Evolutionary conservation across 2,329 filamentous ascomycete species (phyloP), one percentile per base, ranked within the genome.

Genomic region (Lachnellula hyalina): DNA sequence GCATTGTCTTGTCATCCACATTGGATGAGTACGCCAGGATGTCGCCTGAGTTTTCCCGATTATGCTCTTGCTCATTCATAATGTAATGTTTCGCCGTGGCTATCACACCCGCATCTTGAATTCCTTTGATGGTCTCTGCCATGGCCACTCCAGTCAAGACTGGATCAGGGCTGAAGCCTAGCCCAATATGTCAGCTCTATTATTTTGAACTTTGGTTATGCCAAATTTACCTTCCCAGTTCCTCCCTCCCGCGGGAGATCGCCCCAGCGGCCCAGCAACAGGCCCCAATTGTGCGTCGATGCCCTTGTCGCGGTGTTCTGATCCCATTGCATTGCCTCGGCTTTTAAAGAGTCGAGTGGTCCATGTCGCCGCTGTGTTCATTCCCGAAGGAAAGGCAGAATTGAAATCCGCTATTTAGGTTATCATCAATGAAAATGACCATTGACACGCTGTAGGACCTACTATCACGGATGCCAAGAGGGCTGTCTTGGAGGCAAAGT

Each of bases 21-120:
- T 84, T 82, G 6, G 67, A 83, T 86, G 42, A 93, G 74, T 6
- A 88, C 83, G 52, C 89, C 82, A 23, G 79, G 63, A 83, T 76
- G 65, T 38, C 49, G 17, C 36, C 40, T n/a, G 49, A 47, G 17
- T 59, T 40, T 17, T 68, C 57, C 25, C 68, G 61, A 49, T 62
- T 65, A 44, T 67, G 65, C 38, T 90, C 84, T 72, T 95, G 89
- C 70, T 93, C 89, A 63, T 92, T 89, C 48, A 60, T 55, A 55
- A 47, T 81, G 68, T 74, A 87, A 68, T 92, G 88, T 76, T 92
- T 93, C 46, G 87, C 86, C 64, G 86, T 90, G 55, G 91, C 90
- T 71, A 96, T 86, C 47, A 93, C 84, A 68, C 89, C 90, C 15
- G 85, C 83, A 66, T 85, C 81, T 67, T 96, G 90, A 44, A 96